phyloP scores from a whole-genome alignment of 2,329 filamentous ascomycete species.

The Paecilomyces niveus region DNA sequence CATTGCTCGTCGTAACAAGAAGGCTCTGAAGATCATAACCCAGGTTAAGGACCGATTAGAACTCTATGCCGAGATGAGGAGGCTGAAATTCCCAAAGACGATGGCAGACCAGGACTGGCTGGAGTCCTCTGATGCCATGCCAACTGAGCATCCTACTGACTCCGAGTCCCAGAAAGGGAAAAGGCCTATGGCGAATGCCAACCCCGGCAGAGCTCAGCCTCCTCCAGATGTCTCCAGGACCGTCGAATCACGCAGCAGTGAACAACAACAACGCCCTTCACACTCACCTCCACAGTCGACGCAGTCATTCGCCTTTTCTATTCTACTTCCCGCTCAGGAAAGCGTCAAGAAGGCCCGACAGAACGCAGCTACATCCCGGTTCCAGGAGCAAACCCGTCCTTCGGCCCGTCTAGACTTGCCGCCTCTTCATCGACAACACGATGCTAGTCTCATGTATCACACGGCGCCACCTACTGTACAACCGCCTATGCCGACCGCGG shows the following conservation, averaged over 20 bases:
- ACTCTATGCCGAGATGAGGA: conserved; percentile 21
- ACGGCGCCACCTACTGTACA: not conserved
- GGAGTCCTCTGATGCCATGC: not conserved
- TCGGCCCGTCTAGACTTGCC: not conserved
- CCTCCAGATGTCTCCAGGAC: not conserved
- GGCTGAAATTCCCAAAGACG: conserved; percentile 18
- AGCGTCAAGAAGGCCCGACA: not conserved
- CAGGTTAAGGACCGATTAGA: conserved; percentile 48
- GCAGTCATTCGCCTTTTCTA: not conserved
- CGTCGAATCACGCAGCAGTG: not conserved
- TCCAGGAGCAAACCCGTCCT: not conserved
- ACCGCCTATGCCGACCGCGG: not conserved
- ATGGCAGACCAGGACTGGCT: conserved; percentile 5
- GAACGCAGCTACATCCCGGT: not conserved
- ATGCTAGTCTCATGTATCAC: not conserved
- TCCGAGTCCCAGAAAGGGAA: not conserved
- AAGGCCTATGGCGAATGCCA: not conserved
- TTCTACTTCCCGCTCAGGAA: not conserved
- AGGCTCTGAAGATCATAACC: conserved; percentile 53
- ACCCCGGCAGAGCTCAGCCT: not conserved
- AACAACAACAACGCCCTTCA: not conserved
- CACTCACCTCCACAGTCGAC: not conserved
- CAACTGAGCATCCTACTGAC: not conserved
- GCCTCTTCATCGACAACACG: not conserved
- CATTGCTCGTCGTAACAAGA: conserved; percentile 41